Percentiles rank a stretch among this genome's conserved stretches.
phyloP scores from a whole-genome alignment of 495 filamentous ascomycete genomes.

The Rhypophila decipiens region DNA sequence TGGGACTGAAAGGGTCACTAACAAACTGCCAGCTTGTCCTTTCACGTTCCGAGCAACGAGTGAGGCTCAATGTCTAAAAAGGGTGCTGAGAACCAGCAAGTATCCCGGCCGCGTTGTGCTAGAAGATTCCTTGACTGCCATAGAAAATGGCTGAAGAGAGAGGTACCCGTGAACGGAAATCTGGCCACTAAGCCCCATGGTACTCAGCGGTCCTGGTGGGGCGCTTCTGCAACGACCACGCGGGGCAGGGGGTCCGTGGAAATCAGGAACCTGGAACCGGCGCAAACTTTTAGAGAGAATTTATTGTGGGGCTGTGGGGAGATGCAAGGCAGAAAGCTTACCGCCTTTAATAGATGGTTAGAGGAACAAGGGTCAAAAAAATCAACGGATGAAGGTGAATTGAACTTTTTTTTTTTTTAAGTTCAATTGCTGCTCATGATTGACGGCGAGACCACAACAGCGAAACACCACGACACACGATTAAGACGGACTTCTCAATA shows the following conservation, averaged over 20 bases:
- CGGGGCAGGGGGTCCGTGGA: background rate
- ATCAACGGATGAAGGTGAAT: no score
- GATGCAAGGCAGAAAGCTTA: background rate
- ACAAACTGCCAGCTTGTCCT: slow-evolving; percentile 5
- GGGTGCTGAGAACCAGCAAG: background rate
- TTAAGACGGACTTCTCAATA: background rate
- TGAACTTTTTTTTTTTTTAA: no score
- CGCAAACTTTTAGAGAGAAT: no score
- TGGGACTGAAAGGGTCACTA: background rate
- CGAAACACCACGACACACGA: background rate
- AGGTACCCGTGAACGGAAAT: background rate
- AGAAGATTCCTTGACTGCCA: background rate
- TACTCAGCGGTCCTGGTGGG: background rate
- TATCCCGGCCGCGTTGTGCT: background rate
- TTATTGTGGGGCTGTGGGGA: no score
- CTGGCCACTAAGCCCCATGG: background rate
- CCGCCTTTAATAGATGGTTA: background rate
- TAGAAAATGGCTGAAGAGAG: background rate
- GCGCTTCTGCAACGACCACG: background rate
- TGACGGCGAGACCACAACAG: no score
- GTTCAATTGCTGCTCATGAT: no score
- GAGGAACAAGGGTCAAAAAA: background rate
- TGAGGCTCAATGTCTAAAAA: background rate
- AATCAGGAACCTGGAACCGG: no score
- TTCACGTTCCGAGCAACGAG: background rate